A percentile compares a stretch with the other conserved stretches of the same genome.
Conservation (phyloP, 768 basidiomycete genomes). For the Boletellus ananas region DNA sequence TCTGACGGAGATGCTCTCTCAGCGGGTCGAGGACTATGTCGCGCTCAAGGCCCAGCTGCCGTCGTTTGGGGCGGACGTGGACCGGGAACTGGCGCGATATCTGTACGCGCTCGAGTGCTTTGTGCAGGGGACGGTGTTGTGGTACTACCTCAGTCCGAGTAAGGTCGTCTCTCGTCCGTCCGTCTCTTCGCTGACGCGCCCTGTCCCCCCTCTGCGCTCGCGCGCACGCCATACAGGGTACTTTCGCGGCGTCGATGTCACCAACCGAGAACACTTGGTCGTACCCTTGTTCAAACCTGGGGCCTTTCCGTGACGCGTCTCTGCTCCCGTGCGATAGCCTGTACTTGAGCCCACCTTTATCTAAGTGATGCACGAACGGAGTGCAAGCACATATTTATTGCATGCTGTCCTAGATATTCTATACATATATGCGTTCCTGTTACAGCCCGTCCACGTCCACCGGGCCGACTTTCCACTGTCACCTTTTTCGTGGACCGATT, state of each 20-base stretch:
- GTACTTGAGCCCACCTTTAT: no score
- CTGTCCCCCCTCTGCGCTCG: no score
- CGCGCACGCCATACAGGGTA: conserved; percentile 18
- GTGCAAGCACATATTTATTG: no score
- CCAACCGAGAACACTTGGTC: conserved; percentile 26
- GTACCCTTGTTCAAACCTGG: conserved; percentile 30
- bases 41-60: conserved; percentile 32
- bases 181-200: no score
- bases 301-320: conserved; percentile 11
- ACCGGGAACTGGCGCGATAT: conserved; percentile 33
- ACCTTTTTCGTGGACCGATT: no score
- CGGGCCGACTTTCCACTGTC: no score
- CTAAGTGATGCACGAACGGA: no score
- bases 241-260: conserved; percentile 33
- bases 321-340: no score
- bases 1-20: conserved; percentile 35
- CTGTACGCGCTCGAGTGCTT: conserved; percentile 36
- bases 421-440: no score
- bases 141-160: conserved; percentile 41
- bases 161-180: conserved; percentile 4
- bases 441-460: no score
- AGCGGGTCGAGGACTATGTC: conserved; percentile 34
- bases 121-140: conserved; percentile 36
- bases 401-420: no score
- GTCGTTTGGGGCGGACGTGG: conserved; percentile 34